phyloP scores from a whole-genome alignment of 1,139 yeast species.

The Protomyces arabidopsidicola region DNA sequence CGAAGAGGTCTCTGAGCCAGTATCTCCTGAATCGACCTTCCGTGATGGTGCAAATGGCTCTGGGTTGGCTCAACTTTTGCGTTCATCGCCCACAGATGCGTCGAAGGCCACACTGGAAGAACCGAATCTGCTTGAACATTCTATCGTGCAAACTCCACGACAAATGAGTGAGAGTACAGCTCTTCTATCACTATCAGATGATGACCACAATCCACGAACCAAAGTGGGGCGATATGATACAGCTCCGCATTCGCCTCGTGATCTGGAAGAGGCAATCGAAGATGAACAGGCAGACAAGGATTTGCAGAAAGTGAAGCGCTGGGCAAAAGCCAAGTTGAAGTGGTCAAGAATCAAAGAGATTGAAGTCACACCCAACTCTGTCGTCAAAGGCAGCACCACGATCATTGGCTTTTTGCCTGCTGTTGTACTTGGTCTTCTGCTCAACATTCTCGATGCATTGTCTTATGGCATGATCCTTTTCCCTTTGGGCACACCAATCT shows the following conservation, averaged over 20 bases:
- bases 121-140: too few relatives aligned
- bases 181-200: constrained; percentile 5
- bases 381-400: constrained; percentile 1
- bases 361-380: constrained; percentile 5
- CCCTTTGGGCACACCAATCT: constrained; percentile 77
- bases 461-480: constrained; percentile 97
- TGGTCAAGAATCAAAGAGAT: not conserved
- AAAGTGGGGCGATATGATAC: not conserved
- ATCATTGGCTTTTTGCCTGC: constrained; percentile 53
- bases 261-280: not conserved
- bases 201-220: not conserved
- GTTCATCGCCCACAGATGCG: constrained; percentile 1
- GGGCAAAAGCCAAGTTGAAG: not conserved
- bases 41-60: not conserved
- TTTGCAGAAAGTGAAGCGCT: not conserved
- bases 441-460: constrained; percentile 85
- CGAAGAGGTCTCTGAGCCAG: constrained; percentile 18
- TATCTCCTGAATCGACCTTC: constrained; percentile 15
- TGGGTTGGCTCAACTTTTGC: constrained; percentile 5
- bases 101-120: not conserved
- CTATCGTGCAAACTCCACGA: constrained; percentile 2
- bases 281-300: not conserved
- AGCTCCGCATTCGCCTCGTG: not conserved
- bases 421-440: constrained; percentile 73
- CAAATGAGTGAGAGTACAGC: constrained; percentile 22